Percentiles rank a stretch among this genome's conserved stretches.
Evolutionary conservation across 371 early-diverging fungal genomes (phyloP).

Genomic region (Mucor circinelloides): DNA sequence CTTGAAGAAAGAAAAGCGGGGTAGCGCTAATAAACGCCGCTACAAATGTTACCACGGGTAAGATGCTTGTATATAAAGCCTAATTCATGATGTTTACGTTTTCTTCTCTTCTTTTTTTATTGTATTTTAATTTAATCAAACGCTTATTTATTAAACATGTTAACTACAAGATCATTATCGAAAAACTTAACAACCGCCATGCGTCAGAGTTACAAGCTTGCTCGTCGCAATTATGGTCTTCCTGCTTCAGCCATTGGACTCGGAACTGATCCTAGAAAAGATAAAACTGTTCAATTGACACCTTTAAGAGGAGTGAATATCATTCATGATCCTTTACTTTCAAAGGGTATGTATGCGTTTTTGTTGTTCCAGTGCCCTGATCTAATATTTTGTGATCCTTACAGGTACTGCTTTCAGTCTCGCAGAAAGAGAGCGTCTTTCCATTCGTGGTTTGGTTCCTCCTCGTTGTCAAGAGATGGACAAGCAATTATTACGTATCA

Average conservation of each 20-base stretch:
- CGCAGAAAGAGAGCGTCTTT: conserved; percentile 65
- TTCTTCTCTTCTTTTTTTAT: not conserved
- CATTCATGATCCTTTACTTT: conserved; percentile 60
- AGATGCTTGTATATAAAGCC: not conserved
- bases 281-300: conserved; percentile 58
- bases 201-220: conserved; percentile 2
- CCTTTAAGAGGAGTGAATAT: conserved; percentile 58
- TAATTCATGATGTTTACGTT: not conserved
- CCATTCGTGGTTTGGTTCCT: conserved; percentile 70
- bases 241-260: conserved; percentile 27
- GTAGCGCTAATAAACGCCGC: not conserved
- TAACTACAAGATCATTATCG: conserved; percentile 3
- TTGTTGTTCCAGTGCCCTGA: not conserved
- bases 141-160: not conserved
- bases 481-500: conserved; percentile 61
- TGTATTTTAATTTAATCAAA: not conserved
- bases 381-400: not conserved
- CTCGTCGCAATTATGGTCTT: conserved; percentile 22
- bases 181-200: conserved; percentile 4
- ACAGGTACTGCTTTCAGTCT: conserved; percentile 67
- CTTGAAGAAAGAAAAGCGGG: not conserved
- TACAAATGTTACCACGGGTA: not conserved
- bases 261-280: conserved; percentile 51
- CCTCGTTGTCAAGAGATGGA: conserved; percentile 70
- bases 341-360: conserved; percentile 8